Base-by-base conservation (phyloP, 2,329 filamentous ascomycete genomes). In the Talaromyces funiculosus region DNA sequence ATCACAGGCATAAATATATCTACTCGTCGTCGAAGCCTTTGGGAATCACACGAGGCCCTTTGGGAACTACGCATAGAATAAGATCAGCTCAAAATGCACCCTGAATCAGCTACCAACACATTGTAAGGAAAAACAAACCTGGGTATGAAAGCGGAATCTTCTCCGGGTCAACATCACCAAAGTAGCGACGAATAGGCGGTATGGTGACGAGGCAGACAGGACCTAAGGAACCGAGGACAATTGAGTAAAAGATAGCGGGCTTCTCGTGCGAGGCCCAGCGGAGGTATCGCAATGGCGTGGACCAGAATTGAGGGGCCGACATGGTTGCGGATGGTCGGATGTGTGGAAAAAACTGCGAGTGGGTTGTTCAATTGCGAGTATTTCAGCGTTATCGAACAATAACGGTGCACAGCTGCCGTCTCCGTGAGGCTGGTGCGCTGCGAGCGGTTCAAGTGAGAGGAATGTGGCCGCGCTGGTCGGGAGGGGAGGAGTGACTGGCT, bases 101-200 rank as follows among this genome's bases (percentile, higher is more conserved):
- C 18, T 1, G 10, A 53, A 29, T 45, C 38, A 4, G 62, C 9
- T 1, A 12, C 12, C 18, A 22, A 42, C 18, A 5, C 40, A 42
- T 10, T 5, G 4, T 4, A 16, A 53, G 47, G 33, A n/a, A n/a
- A 37, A 51, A 54, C 90, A 75, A 84, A 97, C 93, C 85, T 63
- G 94, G 94, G 81, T 97, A 99, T 73, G 92, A 95, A 75, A 92
- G 79, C 33, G 94, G 94, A 65, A 97, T 86, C 61, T 81, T 84
- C 65, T 84, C 79, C 64, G 88, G 84, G 68, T 86, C 83, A 67
- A 86, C 78, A 73, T 96, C 91, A 68, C 92, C 92, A 61, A 96
- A 76, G 65, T 79, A 81, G 64, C 80, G 78, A 74, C 92, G 82
- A 67, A 95, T 80, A 53, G 90, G 89, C 45, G 92, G 92, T 1